Base-by-base conservation (phyloP, 1,284 basidiomycete genomes). In the Phellopilus nigrolimitatus region DNA sequence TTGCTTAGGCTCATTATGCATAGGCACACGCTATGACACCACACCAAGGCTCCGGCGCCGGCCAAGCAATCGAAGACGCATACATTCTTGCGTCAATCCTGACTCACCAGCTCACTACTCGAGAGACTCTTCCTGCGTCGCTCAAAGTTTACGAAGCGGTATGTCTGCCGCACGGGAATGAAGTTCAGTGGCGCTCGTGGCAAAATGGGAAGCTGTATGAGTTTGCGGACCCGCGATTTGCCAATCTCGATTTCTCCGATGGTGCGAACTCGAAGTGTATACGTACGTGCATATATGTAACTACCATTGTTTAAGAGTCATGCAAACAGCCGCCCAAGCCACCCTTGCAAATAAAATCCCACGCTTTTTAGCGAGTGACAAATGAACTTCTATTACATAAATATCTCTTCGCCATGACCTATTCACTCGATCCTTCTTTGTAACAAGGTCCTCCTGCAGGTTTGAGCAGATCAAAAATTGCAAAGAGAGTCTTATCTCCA, bases 61-160 rank as follows among this genome's bases (percentile, higher is more conserved):
- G 55, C 17, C 52, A 54, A 24, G 57, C 55, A 6, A 47, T 58
- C 37, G 57, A 58, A 34, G 69, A 72, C 47, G 68, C 62, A 5
- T 67, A 63, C 56, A 59, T 70, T 24, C 63, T 72, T 9, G 64
- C n/a, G n/a, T n/a, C n/a, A n/a, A n/a, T 70, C n/a, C 62, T 70
- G 6, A 63, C 65, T 0, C 63, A 67, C 51, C 58, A 56, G 1
- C 25, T 57, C 8, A 63, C 64, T 4, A 63, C 58, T 1, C 38
- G 55, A 3, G 44, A 55, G 4, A 68, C 61, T 9, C 47, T 69
- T 3, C 44, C 58, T 12, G 41, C 50, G 4, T 68, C 62, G 3
- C 60, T 71, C 15, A 25, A 58, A 10, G 63, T 68, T 1, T 72
- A 71, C 53, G 68, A 72, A 56, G 40, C 55, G 3, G 58, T 71